Evolutionary conservation across 1,284 basidiomycete species (phyloP), one percentile per base, ranked within the genome.

Genomic region (Trametes versicolor): DNA sequence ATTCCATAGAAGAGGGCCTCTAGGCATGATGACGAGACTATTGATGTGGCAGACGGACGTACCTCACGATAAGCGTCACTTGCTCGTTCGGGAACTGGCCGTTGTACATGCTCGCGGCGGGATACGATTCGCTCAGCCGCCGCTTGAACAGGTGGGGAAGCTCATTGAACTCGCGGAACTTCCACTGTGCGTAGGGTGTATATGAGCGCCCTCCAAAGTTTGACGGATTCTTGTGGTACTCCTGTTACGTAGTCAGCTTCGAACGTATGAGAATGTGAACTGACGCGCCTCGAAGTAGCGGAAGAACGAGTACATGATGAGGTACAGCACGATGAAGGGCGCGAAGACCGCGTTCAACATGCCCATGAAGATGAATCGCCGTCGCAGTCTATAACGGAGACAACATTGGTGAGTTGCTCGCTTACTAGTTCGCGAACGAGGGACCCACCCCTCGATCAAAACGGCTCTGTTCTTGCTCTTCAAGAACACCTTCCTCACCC

Each of bases 91-190:
- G 97, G 75, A 98, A 99, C 76, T 99, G 97, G 29, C 95, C 95
- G 66, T 98, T 96, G 77, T 99, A 99, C 83, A 95, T 92, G 76
- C 92, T 96, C 17, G 98, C 95, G 12, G 90, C 81, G 0, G 93
- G 94, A 71, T 97, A 96, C 65, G 94, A 96, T 71, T 94, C 89
- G 70, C 96, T 90, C 57, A 98, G 83, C 58, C 97, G 85, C 49
- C 95, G 84, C 45, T 89, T 85, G 76, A 99, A 99, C 37, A 97
- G 82, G 77, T 99, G 97, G 0, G 96, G 94, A 5, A 99, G 83
- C 76, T 99, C 97, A 77, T 99, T 99, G 83, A 98, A 99, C 77
- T 99, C 98, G 66, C 98, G 87, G 75, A 99, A 99, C 76, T 98
- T 99, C 98, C 98, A 99, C 70, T 94, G 91, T 0, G 97, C 97